These are phyloP conservation scores for Zhuliangozyma blackwelliae DNA, from an alignment of 1,139 yeast genomes.

Conservation along the genomic window DNA sequence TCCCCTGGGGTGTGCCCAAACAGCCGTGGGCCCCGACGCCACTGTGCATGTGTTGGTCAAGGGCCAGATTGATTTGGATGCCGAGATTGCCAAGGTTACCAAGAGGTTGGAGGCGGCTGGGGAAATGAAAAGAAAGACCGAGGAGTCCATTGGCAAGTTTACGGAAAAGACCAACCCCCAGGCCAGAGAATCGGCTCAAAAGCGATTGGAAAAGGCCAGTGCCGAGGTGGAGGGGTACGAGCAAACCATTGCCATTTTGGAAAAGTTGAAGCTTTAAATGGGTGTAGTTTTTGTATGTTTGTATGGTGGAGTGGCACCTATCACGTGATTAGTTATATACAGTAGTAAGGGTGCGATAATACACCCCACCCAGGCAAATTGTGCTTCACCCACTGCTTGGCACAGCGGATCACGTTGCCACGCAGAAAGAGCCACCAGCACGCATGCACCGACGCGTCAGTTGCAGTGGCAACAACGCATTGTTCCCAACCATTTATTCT, in stretches of 20 bases:
- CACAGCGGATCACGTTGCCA: too few relatives aligned
- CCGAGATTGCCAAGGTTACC: conserved; percentile 78
- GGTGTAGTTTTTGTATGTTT: too few relatives aligned
- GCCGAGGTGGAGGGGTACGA: conserved; percentile 89
- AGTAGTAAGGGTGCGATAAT: background rate
- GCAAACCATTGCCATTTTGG: conserved; percentile 71
- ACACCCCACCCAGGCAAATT: background rate
- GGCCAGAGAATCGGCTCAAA: conserved; percentile 72
- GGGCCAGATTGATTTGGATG: conserved; percentile 91
- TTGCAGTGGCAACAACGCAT: too few relatives aligned
- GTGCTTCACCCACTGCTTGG: background rate
- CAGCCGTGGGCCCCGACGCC: conserved; percentile 73
- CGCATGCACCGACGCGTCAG: too few relatives aligned
- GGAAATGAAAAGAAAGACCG: conserved; percentile 42
- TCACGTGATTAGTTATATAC: too few relatives aligned
- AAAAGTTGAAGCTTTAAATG: conserved; percentile 50
- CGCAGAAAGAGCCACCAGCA: too few relatives aligned
- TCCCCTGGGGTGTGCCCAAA: conserved; percentile 88
- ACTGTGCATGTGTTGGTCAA: conserved; percentile 88
- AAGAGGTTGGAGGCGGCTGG: conserved; percentile 65
- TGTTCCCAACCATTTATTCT: too few relatives aligned
- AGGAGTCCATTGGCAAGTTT: conserved; percentile 61
- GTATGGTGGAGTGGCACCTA: too few relatives aligned
- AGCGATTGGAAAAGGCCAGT: conserved; percentile 62
- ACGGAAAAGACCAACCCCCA: conserved; percentile 78